A percentile compares a stretch with the other conserved stretches of the same genome.
Evolutionary conservation across 1,284 basidiomycete genomes (phyloP).

Genomic region (Cystobasidiaceae sp.): DNA sequence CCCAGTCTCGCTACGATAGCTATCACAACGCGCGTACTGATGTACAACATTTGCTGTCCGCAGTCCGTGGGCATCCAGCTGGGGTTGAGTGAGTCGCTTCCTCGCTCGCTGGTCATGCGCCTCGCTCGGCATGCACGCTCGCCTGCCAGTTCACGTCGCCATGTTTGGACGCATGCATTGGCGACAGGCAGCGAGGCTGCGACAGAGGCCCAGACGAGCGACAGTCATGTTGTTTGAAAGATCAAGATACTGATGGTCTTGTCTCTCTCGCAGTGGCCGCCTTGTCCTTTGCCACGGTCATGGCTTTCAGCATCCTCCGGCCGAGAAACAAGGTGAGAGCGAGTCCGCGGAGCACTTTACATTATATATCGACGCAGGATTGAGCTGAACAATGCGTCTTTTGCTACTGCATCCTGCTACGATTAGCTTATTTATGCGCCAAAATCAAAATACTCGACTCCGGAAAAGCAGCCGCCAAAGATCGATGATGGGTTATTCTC

Average conservation of each 20-base stretch:
- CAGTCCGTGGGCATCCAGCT: slow-evolving; percentile 77
- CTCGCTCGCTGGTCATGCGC: too few relatives aligned
- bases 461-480: slow-evolving; percentile 68
- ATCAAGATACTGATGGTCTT: not conserved
- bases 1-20: not conserved
- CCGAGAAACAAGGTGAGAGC: slow-evolving; percentile 61
- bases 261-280: slow-evolving; percentile 20
- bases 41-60: slow-evolving; percentile 49
- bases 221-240: not conserved
- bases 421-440: slow-evolving; percentile 66
- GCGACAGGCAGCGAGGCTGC: not conserved
- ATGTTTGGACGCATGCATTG: slow-evolving; percentile 60
- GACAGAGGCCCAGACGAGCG: not conserved
- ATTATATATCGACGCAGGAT: too few relatives aligned
- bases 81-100: slow-evolving; percentile 53
- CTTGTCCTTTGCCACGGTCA: slow-evolving; percentile 54
- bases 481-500: slow-evolving; percentile 76
- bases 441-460: slow-evolving; percentile 77
- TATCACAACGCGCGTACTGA: not conserved
- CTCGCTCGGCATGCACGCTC: not conserved
- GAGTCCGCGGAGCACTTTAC: too few relatives aligned
- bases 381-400: too few relatives aligned
- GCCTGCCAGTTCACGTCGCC: not conserved
- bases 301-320: slow-evolving; percentile 69
- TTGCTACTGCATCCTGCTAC: too few relatives aligned